Evolutionary conservation across 257 asterid species (phyloP).

Genomic region (Fraxinus quadrangulata): DNA sequence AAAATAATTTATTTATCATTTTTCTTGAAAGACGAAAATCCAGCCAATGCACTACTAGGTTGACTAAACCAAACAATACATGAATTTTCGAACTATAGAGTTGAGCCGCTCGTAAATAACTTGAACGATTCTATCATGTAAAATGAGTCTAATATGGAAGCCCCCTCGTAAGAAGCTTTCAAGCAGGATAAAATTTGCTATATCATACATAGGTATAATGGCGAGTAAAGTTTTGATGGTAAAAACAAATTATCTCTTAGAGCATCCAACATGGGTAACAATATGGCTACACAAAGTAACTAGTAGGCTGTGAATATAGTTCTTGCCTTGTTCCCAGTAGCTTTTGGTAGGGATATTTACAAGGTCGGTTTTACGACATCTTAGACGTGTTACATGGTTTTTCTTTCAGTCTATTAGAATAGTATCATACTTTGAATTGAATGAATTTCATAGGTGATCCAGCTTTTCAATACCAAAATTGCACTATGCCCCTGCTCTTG

Average conservation of each 20-base stretch:
- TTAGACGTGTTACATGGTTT: not conserved
- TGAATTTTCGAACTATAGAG: not conserved
- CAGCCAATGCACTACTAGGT: not conserved
- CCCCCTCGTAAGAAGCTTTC: not conserved
- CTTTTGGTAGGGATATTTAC: not conserved
- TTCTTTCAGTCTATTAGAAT: not conserved
- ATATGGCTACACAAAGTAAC: not conserved
- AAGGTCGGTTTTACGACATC: not conserved
- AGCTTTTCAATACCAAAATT: not conserved
- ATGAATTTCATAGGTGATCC: not conserved
- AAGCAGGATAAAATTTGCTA: not conserved
- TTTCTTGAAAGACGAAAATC: not conserved
- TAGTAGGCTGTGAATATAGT: not conserved
- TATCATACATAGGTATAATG: not conserved
- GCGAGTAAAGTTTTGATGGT: not conserved
- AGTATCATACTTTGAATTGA: not conserved
- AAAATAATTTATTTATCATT: not conserved
- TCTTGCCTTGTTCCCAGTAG: not conserved
- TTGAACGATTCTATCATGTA: not conserved
- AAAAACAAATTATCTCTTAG: not conserved
- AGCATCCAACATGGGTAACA: not conserved
- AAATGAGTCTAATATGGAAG: not conserved
- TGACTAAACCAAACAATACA: not conserved
- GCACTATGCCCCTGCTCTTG: not conserved
- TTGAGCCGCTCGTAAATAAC: not conserved